A percentile compares a stretch with the other conserved stretches of the same genome.
These are phyloP conservation scores for Plasmopara muralis DNA, from an alignment of 352 stramenopile genomes.

Conservation along the genomic window DNA sequence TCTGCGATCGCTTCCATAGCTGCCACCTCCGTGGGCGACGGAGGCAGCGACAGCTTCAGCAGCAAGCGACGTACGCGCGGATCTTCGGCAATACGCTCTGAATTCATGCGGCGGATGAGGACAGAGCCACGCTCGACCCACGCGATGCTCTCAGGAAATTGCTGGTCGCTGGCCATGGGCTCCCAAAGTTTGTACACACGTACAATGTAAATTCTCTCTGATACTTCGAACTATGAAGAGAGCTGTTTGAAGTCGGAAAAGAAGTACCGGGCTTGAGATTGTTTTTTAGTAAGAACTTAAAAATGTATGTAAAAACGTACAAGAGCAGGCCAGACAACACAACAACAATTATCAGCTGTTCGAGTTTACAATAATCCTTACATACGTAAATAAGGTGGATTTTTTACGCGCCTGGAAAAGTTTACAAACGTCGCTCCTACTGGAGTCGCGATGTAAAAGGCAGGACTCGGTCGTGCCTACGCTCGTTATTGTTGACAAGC, in stretches of 20 bases:
- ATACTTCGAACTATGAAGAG: too few relatives aligned
- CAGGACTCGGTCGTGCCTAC: background rate
- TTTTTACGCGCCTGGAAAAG: background rate
- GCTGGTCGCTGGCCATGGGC: constrained; percentile 10
- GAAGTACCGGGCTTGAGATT: too few relatives aligned
- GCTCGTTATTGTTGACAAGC: background rate
- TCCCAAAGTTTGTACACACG: background rate
- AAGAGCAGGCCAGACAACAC: too few relatives aligned
- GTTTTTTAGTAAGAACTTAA: too few relatives aligned
- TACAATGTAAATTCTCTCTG: too few relatives aligned
- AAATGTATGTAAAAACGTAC: too few relatives aligned
- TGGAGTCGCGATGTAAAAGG: background rate
- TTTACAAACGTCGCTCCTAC: background rate
- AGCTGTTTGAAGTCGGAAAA: too few relatives aligned
- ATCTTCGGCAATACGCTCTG: constrained; percentile 79
- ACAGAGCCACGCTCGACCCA: constrained; percentile 80
- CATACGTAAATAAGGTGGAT: too few relatives aligned
- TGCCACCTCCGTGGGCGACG: constrained; percentile 16
- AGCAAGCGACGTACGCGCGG: constrained; percentile 63
- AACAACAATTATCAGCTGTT: too few relatives aligned
- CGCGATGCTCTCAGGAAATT: constrained; percentile 37
- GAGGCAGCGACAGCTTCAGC: constrained; percentile 28
- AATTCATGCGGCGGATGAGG: constrained; percentile 85
- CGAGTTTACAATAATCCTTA: too few relatives aligned
- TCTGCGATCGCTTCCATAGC: constrained; percentile 29